Evolutionary conservation across 306 rosid species (phyloP), one percentile per base, ranked within the genome.

Genomic region (Pterocarpus macrocarpus): DNA sequence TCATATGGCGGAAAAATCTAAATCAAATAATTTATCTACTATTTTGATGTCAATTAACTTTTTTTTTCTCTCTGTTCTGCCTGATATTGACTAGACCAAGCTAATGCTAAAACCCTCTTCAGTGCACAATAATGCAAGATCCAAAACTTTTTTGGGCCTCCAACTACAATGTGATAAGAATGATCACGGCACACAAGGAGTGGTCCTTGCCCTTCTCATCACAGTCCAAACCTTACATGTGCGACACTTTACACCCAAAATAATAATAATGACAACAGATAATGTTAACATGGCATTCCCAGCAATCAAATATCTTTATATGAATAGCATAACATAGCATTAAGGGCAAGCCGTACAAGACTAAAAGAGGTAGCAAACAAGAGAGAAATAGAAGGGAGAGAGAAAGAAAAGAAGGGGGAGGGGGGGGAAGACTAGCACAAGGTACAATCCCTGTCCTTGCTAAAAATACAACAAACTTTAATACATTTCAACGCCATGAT

Each of bases 401-500:
- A 38, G 41, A 38, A 38, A 38, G 47, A 43, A 43, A 5, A 22
- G 28, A 22, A 1, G 1, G 28, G 1, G 28, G 28, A 1, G 28
- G 28, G 28, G 28, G 28, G 28, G 28, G 28, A 56, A 13, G 33
- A 34, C 13, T 13, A 14, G 5, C 32, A 32, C 15, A 15, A 45
- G 17, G 82, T 67, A 52, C 28, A 15, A 67, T 72, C 8, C 13
- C 14, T 69, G 57, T 80, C 62, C n/a, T 76, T 50, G 16, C 62
- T 45, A 17, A 53, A 43, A 62, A 52, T 5, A 69, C 75, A 69
- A 50, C 50, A 52, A 64, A 47, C 0, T 7, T 56, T 52, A 62
- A 76, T 65, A 38, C 17, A 36, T 64, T 67, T 41, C n/a, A 41
- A 55, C 61, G 2, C 13, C 52, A 39, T 66, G 34, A 38, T 0